Percentiles rank a stretch among this genome's conserved stretches.
Evolutionary conservation across 306 rosid genomes (phyloP).

Genomic region (Sechiopsis laciniata): DNA sequence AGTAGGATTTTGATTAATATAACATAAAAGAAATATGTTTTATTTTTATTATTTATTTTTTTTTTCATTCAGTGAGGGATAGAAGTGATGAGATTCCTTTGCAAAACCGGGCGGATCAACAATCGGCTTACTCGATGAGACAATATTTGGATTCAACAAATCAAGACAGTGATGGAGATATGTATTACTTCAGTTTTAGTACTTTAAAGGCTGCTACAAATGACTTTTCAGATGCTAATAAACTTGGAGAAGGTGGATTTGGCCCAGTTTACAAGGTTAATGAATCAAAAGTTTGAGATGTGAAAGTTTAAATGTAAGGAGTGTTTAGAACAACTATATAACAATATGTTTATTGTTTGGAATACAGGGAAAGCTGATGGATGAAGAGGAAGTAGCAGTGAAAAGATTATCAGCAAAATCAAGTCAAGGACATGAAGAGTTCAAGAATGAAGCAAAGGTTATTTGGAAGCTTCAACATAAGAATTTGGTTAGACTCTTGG

Average conservation of each 20-base stretch:
- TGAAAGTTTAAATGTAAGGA: neutral
- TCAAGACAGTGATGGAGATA: conserved; percentile 13
- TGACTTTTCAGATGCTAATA: conserved; percentile 41
- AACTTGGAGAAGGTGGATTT: conserved; percentile 59
- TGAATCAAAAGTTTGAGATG: neutral
- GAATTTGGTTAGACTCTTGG: conserved; percentile 46
- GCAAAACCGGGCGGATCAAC: neutral
- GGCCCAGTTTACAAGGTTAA: conserved; percentile 53
- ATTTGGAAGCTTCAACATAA: conserved; percentile 46
- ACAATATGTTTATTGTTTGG: neutral
- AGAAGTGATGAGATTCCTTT: conserved; percentile 16
- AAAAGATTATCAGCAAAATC: conserved; percentile 38
- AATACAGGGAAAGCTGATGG: conserved; percentile 28
- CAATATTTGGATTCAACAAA: conserved; percentile 10
- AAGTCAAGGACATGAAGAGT: conserved; percentile 42
- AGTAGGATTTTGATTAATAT: neutral
- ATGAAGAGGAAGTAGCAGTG: conserved; percentile 37
- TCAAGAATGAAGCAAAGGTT: conserved; percentile 45
- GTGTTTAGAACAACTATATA: neutral
- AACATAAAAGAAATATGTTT: neutral
- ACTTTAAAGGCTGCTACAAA: conserved; percentile 33
- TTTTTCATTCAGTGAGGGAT: conserved; percentile 8
- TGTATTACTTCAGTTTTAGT: conserved; percentile 28
- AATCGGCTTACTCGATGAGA: neutral
- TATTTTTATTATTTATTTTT: too few relatives aligned